These are phyloP conservation scores for Boletales sp. DNA, from an alignment of 768 basidiomycete species.

Conservation along the genomic window DNA sequence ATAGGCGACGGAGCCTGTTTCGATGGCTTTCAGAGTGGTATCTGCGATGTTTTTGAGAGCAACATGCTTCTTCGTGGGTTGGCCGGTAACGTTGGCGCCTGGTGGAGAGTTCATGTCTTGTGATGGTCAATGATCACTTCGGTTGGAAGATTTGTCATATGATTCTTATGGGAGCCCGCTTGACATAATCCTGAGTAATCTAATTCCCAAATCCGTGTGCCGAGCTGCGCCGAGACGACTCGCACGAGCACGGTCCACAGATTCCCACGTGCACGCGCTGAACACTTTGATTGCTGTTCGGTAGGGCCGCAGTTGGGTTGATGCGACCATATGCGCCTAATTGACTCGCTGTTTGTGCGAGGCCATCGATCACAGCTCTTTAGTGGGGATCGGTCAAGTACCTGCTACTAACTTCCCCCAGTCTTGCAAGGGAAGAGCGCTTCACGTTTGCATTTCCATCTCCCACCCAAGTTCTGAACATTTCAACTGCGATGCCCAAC, in stretches of 20 bases:
- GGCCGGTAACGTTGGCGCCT: neutral
- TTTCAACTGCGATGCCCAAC: conserved; percentile 36
- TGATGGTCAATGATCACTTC: too few species aligned
- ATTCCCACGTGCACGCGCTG: too few species aligned
- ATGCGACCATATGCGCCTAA: neutral
- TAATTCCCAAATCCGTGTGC: too few species aligned
- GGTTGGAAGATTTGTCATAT: too few species aligned
- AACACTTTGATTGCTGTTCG: too few species aligned
- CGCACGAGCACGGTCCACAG: too few species aligned
- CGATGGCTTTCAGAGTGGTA: conserved; percentile 46
- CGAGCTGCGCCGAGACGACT: too few species aligned
- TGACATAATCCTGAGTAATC: too few species aligned
- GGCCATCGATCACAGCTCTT: neutral
- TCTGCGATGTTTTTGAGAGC: conserved; percentile 43
- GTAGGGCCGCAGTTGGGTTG: too few species aligned
- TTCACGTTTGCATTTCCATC: neutral
- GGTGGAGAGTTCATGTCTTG: conserved; percentile 2
- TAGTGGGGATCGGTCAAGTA: neutral
- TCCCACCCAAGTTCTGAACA: neutral
- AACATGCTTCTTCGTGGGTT: conserved; percentile 7
- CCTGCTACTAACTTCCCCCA: too few species aligned
- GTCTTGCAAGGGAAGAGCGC: neutral
- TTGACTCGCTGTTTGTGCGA: neutral
- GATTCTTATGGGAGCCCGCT: too few species aligned
- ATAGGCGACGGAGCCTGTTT: conserved; percentile 40